Conservation (phyloP, 2,329 filamentous ascomycete genomes). For the Fusarium setosum region DNA sequence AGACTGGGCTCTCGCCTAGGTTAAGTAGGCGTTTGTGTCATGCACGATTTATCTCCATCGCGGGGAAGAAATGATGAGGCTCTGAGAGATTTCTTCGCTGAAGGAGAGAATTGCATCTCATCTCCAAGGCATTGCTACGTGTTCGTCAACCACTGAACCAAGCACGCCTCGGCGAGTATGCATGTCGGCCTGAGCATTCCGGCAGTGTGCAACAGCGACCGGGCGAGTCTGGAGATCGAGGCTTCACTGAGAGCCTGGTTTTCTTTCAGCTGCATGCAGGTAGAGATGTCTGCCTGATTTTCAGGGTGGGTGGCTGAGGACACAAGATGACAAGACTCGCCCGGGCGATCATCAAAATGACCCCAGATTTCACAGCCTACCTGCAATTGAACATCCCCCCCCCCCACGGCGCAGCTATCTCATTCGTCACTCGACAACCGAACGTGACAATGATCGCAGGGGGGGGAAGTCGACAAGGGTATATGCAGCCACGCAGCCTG, state of each 20-base stretch:
- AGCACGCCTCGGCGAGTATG: neutral
- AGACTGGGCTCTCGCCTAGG: neutral
- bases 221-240: neutral
- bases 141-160: neutral
- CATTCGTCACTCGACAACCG: neutral
- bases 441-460: too few species aligned
- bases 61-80: too few species aligned
- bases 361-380: too few species aligned
- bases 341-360: too few species aligned
- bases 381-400: too few species aligned
- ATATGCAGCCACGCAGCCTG: neutral
- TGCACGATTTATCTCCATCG: neutral
- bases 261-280: neutral
- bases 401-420: neutral
- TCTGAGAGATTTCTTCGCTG: neutral
- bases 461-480: neutral
- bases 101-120: neutral
- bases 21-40: neutral
- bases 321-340: too few species aligned
- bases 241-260: neutral
- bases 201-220: too few species aligned
- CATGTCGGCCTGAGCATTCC: neutral
- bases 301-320: neutral
- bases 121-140: neutral
- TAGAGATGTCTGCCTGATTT: neutral